A percentile compares a stretch with the other conserved stretches of the same genome.
phyloP scores from a whole-genome alignment of 306 rosid genomes.

The Alnus glutinosa region DNA sequence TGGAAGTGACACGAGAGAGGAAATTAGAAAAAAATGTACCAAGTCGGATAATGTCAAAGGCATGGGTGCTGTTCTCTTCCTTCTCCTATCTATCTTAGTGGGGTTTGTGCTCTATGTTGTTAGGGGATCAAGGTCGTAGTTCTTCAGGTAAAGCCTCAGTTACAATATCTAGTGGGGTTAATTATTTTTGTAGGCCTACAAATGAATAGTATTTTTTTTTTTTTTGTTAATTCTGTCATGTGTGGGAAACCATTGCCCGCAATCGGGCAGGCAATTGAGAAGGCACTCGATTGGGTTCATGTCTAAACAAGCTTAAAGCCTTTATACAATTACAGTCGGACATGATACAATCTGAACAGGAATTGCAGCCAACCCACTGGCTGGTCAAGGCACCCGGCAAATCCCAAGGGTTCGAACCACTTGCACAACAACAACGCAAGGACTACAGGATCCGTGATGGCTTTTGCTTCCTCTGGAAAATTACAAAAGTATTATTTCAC shows the following conservation, averaged over 20 bases:
- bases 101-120: conserved; percentile 46
- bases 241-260: not conserved
- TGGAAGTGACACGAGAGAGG: conserved; percentile 34
- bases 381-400: no score
- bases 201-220: not conserved
- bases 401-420: no score
- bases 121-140: conserved; percentile 23
- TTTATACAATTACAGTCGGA: no score
- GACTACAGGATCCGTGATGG: no score
- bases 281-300: no score
- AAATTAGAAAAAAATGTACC: conserved; percentile 28
- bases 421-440: no score
- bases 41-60: conserved; percentile 36
- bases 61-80: conserved; percentile 50
- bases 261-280: no score
- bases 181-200: not conserved
- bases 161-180: not conserved
- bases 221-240: not conserved
- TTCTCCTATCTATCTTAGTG: conserved; percentile 50
- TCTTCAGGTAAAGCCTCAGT: not conserved
- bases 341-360: no score
- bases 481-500: no score
- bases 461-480: no score
- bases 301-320: no score
- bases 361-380: no score